Percentiles rank a stretch among this genome's conserved stretches.
Conservation (phyloP, 176 grass and related monocot genomes). For the Puccinellia tenuiflora region DNA sequence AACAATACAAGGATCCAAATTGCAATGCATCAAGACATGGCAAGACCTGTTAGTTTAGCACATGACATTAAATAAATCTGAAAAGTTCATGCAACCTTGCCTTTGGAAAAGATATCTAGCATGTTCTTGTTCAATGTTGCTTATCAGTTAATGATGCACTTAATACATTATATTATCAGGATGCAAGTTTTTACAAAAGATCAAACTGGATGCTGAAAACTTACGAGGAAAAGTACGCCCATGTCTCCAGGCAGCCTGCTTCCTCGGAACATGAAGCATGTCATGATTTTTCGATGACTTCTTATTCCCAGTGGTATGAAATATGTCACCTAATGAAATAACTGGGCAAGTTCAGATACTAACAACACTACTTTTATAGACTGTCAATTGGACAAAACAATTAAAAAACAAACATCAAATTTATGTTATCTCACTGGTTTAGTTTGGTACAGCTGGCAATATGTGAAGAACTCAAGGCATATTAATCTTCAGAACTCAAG, state of each 20-base stretch:
- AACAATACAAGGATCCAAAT: not conserved
- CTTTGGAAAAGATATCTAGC: not conserved
- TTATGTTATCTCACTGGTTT: not conserved
- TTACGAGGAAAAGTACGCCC: not conserved
- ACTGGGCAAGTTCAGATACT: not conserved
- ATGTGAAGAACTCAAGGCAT: not conserved
- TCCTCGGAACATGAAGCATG: slow-evolving; percentile 32
- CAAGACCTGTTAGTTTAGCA: not conserved
- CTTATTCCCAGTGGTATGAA: slow-evolving; percentile 4
- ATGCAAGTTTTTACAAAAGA: not conserved
- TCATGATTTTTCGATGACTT: slow-evolving; percentile 28
- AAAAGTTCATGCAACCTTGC: not conserved
- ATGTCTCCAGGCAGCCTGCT: slow-evolving; percentile 27
- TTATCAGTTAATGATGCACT: not conserved
- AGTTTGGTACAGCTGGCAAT: not conserved
- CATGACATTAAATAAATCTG: not conserved
- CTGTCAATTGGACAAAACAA: not conserved
- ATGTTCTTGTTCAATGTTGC: not conserved
- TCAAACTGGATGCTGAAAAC: not conserved
- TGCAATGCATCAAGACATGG: not conserved
- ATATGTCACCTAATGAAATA: slow-evolving; percentile 21
- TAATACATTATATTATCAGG: not conserved
- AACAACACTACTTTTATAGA: not conserved
- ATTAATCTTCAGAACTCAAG: not conserved
- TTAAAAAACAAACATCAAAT: not conserved